Evolutionary conservation across 768 basidiomycete species (phyloP).

Genomic region (Naganishia vaughanmartiniae): DNA sequence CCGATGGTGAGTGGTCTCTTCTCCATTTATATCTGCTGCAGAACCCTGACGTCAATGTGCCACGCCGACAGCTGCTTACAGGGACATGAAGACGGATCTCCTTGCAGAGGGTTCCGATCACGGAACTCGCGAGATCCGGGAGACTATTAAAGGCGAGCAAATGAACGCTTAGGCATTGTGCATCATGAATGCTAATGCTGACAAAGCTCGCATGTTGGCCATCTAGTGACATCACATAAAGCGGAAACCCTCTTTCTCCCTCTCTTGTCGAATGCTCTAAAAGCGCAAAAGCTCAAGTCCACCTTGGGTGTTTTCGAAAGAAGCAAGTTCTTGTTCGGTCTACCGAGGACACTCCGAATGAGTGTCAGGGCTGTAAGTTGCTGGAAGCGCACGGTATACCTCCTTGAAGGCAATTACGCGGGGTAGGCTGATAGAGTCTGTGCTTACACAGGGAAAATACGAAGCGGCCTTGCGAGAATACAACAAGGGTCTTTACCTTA

Average conservation of each 20-base stretch:
- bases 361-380: constrained; percentile 76
- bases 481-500: constrained; percentile 89
- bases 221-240: constrained; percentile 78
- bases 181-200: constrained; percentile 14
- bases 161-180: neutral
- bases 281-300: constrained; percentile 85
- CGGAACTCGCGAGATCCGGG: constrained; percentile 74
- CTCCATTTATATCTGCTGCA: neutral
- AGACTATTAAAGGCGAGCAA: constrained; percentile 75
- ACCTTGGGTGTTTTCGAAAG: constrained; percentile 94
- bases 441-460: constrained; percentile 71
- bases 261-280: constrained; percentile 89
- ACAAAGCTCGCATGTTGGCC: neutral
- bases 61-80: constrained; percentile 73
- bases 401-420: neutral
- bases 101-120: constrained; percentile 73
- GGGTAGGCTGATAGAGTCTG: neutral
- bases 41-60: neutral
- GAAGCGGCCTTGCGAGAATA: constrained; percentile 92
- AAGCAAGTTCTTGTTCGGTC: constrained; percentile 96
- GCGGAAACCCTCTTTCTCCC: constrained; percentile 95
- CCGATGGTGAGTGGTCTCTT: constrained; percentile 65
- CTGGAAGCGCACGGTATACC: neutral
- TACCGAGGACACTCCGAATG: constrained; percentile 86
- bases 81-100: constrained; percentile 89